Percentiles rank a stretch among this genome's conserved stretches.
Evolutionary conservation across 2,329 filamentous ascomycete genomes (phyloP).

Genomic region (Orbilia oligospora): DNA sequence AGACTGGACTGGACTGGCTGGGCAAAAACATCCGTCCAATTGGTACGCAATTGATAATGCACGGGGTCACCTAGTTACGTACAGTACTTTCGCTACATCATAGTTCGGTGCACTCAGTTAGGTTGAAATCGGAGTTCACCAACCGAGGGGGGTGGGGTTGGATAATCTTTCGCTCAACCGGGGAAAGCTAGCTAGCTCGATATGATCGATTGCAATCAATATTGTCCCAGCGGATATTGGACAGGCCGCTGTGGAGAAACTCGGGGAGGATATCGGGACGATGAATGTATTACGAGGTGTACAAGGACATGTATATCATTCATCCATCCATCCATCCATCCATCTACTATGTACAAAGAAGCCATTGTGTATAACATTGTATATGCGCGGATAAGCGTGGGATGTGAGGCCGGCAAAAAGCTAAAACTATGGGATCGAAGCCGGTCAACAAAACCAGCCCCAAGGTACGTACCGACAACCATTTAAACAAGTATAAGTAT

Average conservation of each 20-base stretch:
- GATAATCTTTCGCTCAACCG: neutral
- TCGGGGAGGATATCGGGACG: slow-evolving; percentile 40
- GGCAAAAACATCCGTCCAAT: slow-evolving; percentile 26
- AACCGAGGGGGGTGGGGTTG: slow-evolving; percentile 1
- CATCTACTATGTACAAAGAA: neutral
- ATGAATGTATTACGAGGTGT: neutral
- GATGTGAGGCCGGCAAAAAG: neutral
- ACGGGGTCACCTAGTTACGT: too few relatives aligned
- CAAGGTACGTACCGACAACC: neutral
- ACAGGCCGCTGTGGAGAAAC: slow-evolving; percentile 5
- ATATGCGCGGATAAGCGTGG: slow-evolving; percentile 57
- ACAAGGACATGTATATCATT: neutral
- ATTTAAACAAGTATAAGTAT: too few relatives aligned
- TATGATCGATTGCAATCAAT: neutral
- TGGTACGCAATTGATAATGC: slow-evolving; percentile 11
- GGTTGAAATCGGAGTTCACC: slow-evolving; percentile 4
- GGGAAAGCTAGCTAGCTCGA: slow-evolving; percentile 1
- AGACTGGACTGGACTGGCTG: neutral
- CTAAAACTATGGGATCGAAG: slow-evolving; percentile 3
- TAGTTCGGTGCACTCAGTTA: slow-evolving; percentile 5
- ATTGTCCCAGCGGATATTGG: too few relatives aligned
- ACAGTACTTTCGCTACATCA: slow-evolving; percentile 11
- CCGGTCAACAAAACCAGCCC: slow-evolving; percentile 45
- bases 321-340: neutral
- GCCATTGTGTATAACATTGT: neutral